Evolutionary conservation across 23 red algal species (phyloP), one percentile per base, ranked within the genome.

Genomic region (Cyanidiococcus yangmingshanensis): DNA sequence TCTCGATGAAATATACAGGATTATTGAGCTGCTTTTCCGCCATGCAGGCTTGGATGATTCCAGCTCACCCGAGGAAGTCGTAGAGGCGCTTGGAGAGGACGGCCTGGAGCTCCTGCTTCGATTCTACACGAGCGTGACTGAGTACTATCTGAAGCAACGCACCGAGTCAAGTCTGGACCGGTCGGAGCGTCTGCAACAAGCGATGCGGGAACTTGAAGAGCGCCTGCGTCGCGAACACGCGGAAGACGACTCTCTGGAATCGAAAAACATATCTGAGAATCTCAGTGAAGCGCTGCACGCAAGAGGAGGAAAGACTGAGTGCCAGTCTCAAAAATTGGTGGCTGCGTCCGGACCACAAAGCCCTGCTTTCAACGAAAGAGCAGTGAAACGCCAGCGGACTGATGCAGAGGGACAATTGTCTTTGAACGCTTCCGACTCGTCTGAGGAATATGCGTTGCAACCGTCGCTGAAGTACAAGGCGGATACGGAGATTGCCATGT

Each of bases 401-500:
- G 63, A 71, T 7, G 7, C 63, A 3, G 63, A 25, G 7, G 63
- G 63, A 12, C 3, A 7, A 29, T 25, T 29, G n/a, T 12, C 63
- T 2, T 71, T 12, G 3, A 25, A 7, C n/a, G 7, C 63, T 12
- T 7, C 27, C 25, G 50, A 76, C 0, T 3, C 74, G 0, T n/a
- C 18, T 36, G 37, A 78, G 35, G 2, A 78, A 54, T 21, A 15
- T 54, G 45, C 7, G 7, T 29, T 29, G 3, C n/a, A 12, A 35
- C 3, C 27, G 80, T 18, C 2, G 0, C n/a, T 59, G 17, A 81
- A 77, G 0, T 98, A 98, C 84, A 98, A 91, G 41, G 83, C 57
- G 18, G 88, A 98, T 2, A 90, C 94, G 0, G 94, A 98, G 85
- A 91, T 98, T 45, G 85, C 88, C 3, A 76, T 91, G 39, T 80